phyloP scores from a whole-genome alignment of 148 eudicot genomes.

The Fagopyrum homotropicum region DNA sequence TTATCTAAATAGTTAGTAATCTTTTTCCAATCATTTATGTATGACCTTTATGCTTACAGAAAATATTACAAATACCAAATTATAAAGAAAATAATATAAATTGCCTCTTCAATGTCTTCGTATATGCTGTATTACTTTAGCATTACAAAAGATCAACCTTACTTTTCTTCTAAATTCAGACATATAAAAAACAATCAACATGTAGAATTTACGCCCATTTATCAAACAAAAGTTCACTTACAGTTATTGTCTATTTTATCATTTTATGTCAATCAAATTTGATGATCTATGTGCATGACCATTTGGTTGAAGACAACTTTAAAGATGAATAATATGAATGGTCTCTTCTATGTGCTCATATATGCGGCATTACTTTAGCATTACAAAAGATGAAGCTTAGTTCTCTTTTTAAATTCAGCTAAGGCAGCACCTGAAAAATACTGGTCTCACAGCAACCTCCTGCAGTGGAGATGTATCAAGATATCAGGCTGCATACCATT shows the following conservation, averaged over 20 bases:
- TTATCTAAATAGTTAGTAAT: background rate
- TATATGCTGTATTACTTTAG: conserved; percentile 1
- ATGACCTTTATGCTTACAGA: background rate
- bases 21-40: background rate
- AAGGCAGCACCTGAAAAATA: conserved; percentile 98
- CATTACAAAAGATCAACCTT: conserved; percentile 20
- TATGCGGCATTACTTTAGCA: conserved; percentile 1
- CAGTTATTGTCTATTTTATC: too few relatives aligned
- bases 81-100: background rate
- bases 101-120: background rate
- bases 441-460: conserved; percentile 99
- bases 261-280: too few relatives aligned
- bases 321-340: too few relatives aligned
- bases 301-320: background rate
- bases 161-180: conserved; percentile 90
- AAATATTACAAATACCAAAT: background rate
- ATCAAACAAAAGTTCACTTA: too few relatives aligned
- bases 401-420: conserved; percentile 95
- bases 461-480: conserved; percentile 25
- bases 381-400: conserved; percentile 30
- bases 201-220: too few relatives aligned
- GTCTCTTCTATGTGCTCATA: background rate
- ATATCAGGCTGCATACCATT: background rate
- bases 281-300: too few relatives aligned
- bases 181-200: too few relatives aligned